Conservation (phyloP, 139 green algal species). For the Picocystis salinarum region DNA sequence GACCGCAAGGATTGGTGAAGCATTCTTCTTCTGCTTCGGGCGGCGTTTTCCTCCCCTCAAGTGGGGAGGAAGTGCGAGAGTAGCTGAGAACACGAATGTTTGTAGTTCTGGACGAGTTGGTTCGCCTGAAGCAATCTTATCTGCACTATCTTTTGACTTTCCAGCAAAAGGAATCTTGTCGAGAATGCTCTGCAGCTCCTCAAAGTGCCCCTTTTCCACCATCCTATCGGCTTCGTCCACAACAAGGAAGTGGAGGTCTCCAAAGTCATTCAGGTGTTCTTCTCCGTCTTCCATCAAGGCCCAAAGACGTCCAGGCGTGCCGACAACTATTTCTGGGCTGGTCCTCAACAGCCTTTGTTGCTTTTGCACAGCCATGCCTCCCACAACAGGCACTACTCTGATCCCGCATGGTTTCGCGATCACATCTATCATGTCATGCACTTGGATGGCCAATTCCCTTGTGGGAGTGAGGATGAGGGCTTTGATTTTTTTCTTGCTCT, state of each 20-base stretch:
- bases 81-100: slow-evolving; percentile 91
- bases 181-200: slow-evolving; percentile 69
- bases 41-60: slow-evolving; percentile 4
- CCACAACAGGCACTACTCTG: slow-evolving; percentile 64
- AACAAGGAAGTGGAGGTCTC: slow-evolving; percentile 58
- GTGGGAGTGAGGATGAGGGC: slow-evolving; percentile 83
- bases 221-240: slow-evolving; percentile 94
- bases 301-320: slow-evolving; percentile 86
- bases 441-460: slow-evolving; percentile 85
- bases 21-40: slow-evolving; percentile 15
- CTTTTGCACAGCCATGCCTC: slow-evolving; percentile 71
- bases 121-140: not conserved
- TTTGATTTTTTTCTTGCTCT: slow-evolving; percentile 30
- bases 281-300: slow-evolving; percentile 65
- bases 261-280: slow-evolving; percentile 38
- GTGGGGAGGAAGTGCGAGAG: slow-evolving; percentile 63
- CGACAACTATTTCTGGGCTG: slow-evolving; percentile 60
- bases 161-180: slow-evolving; percentile 33
- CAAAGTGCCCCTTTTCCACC: slow-evolving; percentile 59
- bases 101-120: slow-evolving; percentile 24
- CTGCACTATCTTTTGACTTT: not conserved
- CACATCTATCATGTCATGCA: slow-evolving; percentile 37
- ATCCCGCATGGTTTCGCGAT: slow-evolving; percentile 37
- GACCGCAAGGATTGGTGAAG: too few relatives aligned
- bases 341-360: slow-evolving; percentile 61